Evolutionary conservation across 176 grass and related monocot species (phyloP), one percentile per base, ranked within the genome.

Genomic region (Oryza rufipogon): DNA sequence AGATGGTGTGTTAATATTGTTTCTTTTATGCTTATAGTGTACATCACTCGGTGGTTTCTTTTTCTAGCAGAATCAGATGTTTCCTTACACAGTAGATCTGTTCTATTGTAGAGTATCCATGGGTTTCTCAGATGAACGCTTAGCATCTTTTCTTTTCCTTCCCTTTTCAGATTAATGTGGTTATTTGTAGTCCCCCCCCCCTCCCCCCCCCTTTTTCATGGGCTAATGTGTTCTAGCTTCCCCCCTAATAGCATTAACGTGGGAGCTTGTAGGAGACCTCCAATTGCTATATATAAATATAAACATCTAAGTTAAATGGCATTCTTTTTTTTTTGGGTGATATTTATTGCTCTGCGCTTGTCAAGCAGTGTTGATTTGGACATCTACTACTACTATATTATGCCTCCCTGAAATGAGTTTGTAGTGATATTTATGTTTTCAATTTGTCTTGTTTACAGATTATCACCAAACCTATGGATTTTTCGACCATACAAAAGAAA

Each of bases 391-490:
- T 34, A 52, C 17, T 30, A 70, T 67, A 51, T 64, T 26, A 45
- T 76, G 26, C 39, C 20, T 85, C 16, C 16, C 17, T 84, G 44
- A 64, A 82, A 28, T 9, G 34, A 81, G 16, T 68, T 49, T 66
- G 42, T 64, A 64, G 16, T 81, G 44, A 42, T 83, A 41, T 74
- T 80, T 41, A 68, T 68, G 16, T 48, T 11, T 85, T 78, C 78
- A 26, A 7, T 52, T 87, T 79, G 32, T 87, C 49, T 46, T 78
- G 33, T 90, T 77, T 84, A 22, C 78, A 98, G 96, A 88, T 98
- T 84, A 95, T 98, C 64, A 82, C 90, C 52, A 89, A 98, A 60
- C 96, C 93, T 76, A 98, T 98, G 96, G 96, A 95, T 71, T 93
- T 98, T 71, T 85, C 85, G 28, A 98, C 96, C 44, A 92, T 96